These are phyloP conservation scores for Ceratobasidium theobromae DNA, from an alignment of 1,284 basidiomycete species.

Conservation along the genomic window DNA sequence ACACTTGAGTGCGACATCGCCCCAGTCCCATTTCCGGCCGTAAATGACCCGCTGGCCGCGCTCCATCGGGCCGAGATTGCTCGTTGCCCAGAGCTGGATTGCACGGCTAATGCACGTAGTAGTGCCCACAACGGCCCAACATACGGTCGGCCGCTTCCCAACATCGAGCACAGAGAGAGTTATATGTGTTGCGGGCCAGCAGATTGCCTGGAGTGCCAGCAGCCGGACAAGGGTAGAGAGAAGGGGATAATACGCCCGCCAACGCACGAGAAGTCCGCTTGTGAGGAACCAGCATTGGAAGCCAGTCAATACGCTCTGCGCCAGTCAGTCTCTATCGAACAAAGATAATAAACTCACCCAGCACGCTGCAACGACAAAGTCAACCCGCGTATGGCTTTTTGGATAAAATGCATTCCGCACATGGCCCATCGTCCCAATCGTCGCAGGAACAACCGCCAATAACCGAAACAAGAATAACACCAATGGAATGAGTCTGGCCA, in stretches of 20 bases:
- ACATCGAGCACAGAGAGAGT: constrained; percentile 68
- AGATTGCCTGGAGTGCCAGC: constrained; percentile 77
- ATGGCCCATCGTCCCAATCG: constrained; percentile 30
- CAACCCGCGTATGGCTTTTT: constrained; percentile 27
- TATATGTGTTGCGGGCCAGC: constrained; percentile 83
- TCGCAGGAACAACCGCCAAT: constrained; percentile 33
- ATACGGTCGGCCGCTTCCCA: constrained; percentile 62
- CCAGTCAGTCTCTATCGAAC: background rate
- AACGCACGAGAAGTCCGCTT: constrained; percentile 75
- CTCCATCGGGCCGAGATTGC: constrained; percentile 55
- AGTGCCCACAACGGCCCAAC: constrained; percentile 80
- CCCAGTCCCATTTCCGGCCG: constrained; percentile 68
- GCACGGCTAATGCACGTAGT: constrained; percentile 73
- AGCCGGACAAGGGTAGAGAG: constrained; percentile 79
- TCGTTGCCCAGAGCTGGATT: constrained; percentile 84
- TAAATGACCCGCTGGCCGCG: constrained; percentile 29
- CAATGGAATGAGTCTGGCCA: constrained; percentile 22
- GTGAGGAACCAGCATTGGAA: constrained; percentile 78
- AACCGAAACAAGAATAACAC: constrained; percentile 25
- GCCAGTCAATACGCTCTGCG: constrained; percentile 71
- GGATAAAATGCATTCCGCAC: constrained; percentile 26
- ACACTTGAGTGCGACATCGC: constrained; percentile 62
- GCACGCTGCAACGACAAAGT: constrained; percentile 34
- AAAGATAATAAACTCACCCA: constrained; percentile 32
- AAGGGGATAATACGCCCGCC: constrained; percentile 80